Conservation (phyloP, 768 basidiomycete genomes). For the Porphyrellus cyaneotinctus region DNA sequence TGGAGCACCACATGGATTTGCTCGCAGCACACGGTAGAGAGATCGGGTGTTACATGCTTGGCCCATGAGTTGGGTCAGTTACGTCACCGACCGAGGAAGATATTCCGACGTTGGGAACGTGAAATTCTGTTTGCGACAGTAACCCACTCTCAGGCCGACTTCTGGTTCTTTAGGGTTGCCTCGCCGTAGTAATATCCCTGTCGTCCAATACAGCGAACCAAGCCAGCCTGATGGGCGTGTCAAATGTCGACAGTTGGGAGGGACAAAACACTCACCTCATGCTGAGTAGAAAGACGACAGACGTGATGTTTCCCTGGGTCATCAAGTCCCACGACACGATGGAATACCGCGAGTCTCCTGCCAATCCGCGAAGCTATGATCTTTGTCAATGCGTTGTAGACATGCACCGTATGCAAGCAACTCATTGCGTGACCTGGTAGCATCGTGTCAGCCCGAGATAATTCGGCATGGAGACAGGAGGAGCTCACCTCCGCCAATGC, state of each 20-base stretch:
- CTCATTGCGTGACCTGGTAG: conserved; percentile 59
- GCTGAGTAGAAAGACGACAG: conserved; percentile 51
- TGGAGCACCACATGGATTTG: conserved; percentile 53
- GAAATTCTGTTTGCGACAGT: not conserved
- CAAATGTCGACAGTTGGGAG: conserved; percentile 1
- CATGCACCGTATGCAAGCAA: not conserved
- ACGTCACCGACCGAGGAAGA: too few species aligned
- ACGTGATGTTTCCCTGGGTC: conserved; percentile 75
- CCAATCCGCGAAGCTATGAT: conserved; percentile 46
- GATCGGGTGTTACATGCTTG: not conserved
- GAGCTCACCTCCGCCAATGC: conserved; percentile 65
- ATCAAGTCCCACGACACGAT: conserved; percentile 60
- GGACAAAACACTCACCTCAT: conserved; percentile 42
- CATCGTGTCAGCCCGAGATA: conserved; percentile 2
- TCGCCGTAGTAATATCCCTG: conserved; percentile 40
- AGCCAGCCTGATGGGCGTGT: conserved; percentile 37
- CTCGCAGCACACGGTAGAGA: conserved; percentile 12
- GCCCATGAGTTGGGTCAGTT: not conserved
- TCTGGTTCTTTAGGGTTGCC: conserved; percentile 7
- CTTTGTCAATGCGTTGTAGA: conserved; percentile 4
- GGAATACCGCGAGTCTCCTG: conserved; percentile 47
- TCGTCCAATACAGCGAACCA: conserved; percentile 53
- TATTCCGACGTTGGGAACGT: not conserved
- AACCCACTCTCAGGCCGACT: conserved; percentile 7
- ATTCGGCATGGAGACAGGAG: not conserved